Base-by-base conservation (phyloP, 2,329 filamentous ascomycete genomes). In the Colletotrichum magnum region DNA sequence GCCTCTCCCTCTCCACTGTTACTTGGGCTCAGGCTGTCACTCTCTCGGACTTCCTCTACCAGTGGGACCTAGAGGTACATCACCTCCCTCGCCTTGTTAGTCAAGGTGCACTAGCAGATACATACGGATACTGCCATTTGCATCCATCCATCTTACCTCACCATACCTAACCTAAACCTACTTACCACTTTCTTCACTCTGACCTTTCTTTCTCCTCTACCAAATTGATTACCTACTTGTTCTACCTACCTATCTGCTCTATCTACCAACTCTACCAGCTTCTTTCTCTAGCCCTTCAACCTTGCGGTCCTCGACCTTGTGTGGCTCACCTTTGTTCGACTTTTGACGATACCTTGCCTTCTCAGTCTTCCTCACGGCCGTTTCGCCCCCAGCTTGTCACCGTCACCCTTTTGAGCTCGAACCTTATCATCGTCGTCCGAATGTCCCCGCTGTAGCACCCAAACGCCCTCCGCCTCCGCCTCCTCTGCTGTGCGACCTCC, bases 361-460 rank as follows among this genome's bases (percentile, higher is more conserved):
- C 16, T 43, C 36, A 43, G 47, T 28, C 21, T 18, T 51, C 32
- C 28, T 12, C 21, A 12, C 45, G 15, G 28, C 50, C 18, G 43
- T 43, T 56, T 47, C 16, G 43, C 26, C 12, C 26, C 13, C 54
- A 21, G n/a, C 41, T 15, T 26, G 61, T 36, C 36, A 66, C 32
- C 21, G 36, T 39, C 36, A 39, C 50, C 56, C 47, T 13, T 32
- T 21, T 24, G 26, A 60, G 24, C 50, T 60, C 61, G 18, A 60
- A 69, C 66, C 54, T 69, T 69, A 66, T 69, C 51, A 32, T 56
- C 64, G 43, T 50, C 32, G 66, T 36, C 51, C 62, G 62, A 69
- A 69, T 66, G 66, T 66, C 39, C 64, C 66, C 66, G 51, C 66
- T 69, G 16, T 69, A 69, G 51, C 56, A 51, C 54, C 32, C 32